Conservation (phyloP, 352 stramenopile species). For the Phytopythium kandeliae region DNA sequence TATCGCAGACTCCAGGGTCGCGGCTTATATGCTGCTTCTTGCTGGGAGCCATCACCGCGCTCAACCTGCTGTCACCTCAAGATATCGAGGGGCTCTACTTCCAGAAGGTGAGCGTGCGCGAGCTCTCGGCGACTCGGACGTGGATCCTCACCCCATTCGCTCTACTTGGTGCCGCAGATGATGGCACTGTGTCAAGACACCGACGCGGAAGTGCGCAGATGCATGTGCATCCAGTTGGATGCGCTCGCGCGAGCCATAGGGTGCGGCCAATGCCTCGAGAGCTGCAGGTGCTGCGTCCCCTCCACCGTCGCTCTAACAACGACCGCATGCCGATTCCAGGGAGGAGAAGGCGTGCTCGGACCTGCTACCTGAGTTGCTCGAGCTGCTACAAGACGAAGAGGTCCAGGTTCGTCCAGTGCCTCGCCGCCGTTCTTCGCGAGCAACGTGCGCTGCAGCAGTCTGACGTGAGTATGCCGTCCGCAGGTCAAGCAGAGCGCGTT, state of each 20-base stretch:
- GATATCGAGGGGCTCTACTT: slow-evolving; percentile 83
- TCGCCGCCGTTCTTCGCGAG: background rate
- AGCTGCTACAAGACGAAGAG: slow-evolving; percentile 80
- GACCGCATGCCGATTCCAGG: slow-evolving; percentile 16
- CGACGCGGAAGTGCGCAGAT: slow-evolving; percentile 73
- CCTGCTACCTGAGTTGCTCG: slow-evolving; percentile 66
- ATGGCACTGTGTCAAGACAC: slow-evolving; percentile 83
- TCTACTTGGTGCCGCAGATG: slow-evolving; percentile 35
- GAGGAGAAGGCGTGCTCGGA: slow-evolving; percentile 59
- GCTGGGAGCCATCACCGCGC: slow-evolving; percentile 63
- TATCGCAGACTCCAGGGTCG: slow-evolving; percentile 71
- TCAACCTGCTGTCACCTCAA: slow-evolving; percentile 53
- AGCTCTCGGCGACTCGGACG: no score
- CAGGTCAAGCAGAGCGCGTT: slow-evolving; percentile 80
- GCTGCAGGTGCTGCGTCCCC: no score
- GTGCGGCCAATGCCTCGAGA: no score
- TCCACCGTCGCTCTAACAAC: no score
- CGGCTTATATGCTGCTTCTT: slow-evolving; percentile 73
- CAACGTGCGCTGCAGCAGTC: background rate
- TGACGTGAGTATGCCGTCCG: background rate
- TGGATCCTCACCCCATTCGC: no score
- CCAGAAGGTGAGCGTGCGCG: slow-evolving; percentile 46
- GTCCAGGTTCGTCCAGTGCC: slow-evolving; percentile 36
- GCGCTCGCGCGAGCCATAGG: slow-evolving; percentile 59
- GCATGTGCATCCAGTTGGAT: slow-evolving; percentile 82